Conservation (phyloP, 495 filamentous ascomycete genomes). For the Tuber melanosporum region DNA sequence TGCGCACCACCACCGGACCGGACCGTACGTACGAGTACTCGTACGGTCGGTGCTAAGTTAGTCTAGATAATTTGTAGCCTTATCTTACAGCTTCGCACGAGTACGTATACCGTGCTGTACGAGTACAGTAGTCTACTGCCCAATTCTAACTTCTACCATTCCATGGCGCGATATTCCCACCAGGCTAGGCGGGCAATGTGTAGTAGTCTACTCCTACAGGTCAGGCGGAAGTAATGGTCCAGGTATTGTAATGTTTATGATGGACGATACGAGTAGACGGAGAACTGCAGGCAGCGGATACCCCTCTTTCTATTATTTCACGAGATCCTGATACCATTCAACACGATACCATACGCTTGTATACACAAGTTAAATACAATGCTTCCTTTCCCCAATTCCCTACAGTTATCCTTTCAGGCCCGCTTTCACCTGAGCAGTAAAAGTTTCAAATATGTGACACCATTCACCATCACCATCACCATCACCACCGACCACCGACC, state of each 20-base stretch:
- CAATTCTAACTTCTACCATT: too few relatives aligned
- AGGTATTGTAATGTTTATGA: neutral
- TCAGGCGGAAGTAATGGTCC: neutral
- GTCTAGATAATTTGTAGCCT: too few relatives aligned
- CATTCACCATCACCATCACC: neutral
- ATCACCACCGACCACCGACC: neutral
- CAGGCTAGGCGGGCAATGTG: too few relatives aligned
- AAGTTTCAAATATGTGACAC: neutral
- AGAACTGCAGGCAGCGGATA: neutral
- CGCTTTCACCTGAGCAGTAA: neutral
- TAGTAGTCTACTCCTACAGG: too few relatives aligned
- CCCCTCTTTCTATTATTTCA: neutral
- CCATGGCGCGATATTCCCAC: too few relatives aligned
- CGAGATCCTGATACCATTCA: neutral
- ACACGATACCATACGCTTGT: neutral
- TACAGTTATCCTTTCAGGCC: neutral
- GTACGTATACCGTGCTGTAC: too few relatives aligned
- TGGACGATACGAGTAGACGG: neutral
- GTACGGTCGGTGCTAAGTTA: too few relatives aligned
- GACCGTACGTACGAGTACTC: too few relatives aligned
- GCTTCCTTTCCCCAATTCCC: neutral
- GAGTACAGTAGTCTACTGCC: too few relatives aligned
- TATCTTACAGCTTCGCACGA: too few relatives aligned
- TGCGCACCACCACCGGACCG: too few relatives aligned
- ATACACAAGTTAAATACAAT: slow-evolving; percentile 1